Percentiles rank a stretch among this genome's conserved stretches.
Conservation (phyloP, 2,329 filamentous ascomycete genomes). For the Cercospora zeina region DNA sequence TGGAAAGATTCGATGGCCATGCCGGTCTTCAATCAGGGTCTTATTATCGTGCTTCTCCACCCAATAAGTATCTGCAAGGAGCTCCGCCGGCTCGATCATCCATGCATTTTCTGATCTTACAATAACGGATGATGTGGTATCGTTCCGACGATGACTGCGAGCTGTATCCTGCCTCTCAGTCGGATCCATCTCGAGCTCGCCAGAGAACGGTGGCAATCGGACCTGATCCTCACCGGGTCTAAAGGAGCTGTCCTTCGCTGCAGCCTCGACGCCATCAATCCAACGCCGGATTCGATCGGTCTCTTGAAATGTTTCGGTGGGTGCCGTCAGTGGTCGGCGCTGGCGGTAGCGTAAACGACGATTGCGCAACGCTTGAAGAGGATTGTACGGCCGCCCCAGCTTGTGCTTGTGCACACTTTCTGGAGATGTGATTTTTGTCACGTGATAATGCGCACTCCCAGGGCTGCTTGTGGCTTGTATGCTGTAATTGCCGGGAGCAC, state of each 20-base stretch:
- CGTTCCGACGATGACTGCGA: constrained; percentile 41
- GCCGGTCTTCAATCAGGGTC: constrained; percentile 73
- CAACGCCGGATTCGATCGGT: constrained; percentile 69
- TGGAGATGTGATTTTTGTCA: constrained; percentile 43
- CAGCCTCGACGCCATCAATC: constrained; percentile 67
- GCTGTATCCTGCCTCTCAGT: constrained; percentile 17
- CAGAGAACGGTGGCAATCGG: constrained; percentile 35
- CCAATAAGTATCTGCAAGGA: constrained; percentile 90
- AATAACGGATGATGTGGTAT: constrained; percentile 56
- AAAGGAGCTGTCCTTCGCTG: constrained; percentile 44
- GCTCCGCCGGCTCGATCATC: constrained; percentile 77
- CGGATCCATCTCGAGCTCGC: constrained; percentile 32
- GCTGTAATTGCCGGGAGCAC: constrained; percentile 46
- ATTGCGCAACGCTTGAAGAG: constrained; percentile 88
- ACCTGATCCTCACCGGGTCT: constrained; percentile 41
- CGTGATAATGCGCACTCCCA: constrained; percentile 44
- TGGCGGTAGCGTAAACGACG: constrained; percentile 80
- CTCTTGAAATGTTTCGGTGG: constrained; percentile 75
- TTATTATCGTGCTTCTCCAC: constrained; percentile 80
- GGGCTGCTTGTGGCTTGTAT: constrained; percentile 45
- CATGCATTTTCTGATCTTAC: constrained; percentile 79
- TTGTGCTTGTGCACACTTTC: constrained; percentile 39
- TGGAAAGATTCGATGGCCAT: constrained; percentile 72
- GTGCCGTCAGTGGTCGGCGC: constrained; percentile 70
- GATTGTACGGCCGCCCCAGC: constrained; percentile 80